Evolutionary conservation across 805 yeast genomes (phyloP).

Genomic region (Metschnikowia drakensbergensis): DNA sequence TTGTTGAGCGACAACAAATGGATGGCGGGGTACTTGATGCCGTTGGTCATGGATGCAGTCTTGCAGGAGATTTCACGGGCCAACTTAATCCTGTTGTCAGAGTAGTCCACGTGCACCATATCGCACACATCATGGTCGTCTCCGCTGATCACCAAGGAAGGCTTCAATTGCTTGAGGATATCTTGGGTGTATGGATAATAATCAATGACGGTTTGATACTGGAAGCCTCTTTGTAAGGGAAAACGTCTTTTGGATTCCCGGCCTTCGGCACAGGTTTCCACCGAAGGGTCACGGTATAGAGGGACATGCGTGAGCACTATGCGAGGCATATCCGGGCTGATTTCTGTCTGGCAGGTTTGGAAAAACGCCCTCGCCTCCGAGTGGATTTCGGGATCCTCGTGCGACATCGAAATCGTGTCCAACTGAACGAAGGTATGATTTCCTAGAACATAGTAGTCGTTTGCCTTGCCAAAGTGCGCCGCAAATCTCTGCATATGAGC

Average conservation of each 20-base stretch:
- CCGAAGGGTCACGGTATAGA: conserved; percentile 60
- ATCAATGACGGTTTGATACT: conserved; percentile 87
- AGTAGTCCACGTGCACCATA: conserved; percentile 47
- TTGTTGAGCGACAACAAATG: conserved; percentile 70
- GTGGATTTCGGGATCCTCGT: conserved; percentile 40
- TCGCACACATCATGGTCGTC: conserved; percentile 98
- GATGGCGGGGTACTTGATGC: conserved; percentile 78
- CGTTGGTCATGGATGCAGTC: conserved; percentile 90
- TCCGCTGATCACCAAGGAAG: conserved; percentile 75
- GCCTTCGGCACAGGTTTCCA: conserved; percentile 66
- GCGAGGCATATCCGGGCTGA: conserved; percentile 45
- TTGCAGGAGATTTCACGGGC: conserved; percentile 81
- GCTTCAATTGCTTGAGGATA: conserved; percentile 56
- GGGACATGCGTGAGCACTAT: conserved; percentile 87
- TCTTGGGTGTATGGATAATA: conserved; percentile 49
- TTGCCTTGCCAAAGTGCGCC: conserved; percentile 69
- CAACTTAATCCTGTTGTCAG: conserved; percentile 27
- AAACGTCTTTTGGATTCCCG: conserved; percentile 66
- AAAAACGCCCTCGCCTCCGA: conserved; percentile 55
- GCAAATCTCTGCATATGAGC: conserved; percentile 60
- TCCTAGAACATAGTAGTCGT: conserved; percentile 50
- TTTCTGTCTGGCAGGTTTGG: conserved; percentile 24
- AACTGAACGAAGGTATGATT: conserved; percentile 71
- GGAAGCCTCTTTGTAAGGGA: conserved; percentile 71
- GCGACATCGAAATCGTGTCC: conserved; percentile 81